Base-by-base conservation (phyloP, 2,329 filamentous ascomycete genomes). In the Colletotrichum graminicola region DNA sequence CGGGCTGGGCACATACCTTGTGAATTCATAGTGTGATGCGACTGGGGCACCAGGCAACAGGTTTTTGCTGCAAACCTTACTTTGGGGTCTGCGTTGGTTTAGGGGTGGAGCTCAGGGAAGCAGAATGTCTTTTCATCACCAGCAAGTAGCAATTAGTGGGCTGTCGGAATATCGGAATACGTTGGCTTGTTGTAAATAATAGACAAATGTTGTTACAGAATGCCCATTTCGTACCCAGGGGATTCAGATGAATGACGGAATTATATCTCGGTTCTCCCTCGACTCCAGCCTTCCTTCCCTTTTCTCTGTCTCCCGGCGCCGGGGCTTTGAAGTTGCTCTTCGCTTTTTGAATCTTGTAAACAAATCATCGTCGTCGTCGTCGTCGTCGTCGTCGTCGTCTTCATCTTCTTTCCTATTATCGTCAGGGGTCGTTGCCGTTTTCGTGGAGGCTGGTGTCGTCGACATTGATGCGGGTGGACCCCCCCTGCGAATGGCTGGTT, bases 401-500 rank as follows among this genome's bases (percentile, higher is more conserved):
- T 34, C 34, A 2, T 57, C 43, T 11, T 51, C 57, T 1, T 62
- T 47, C 1, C 45, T 23, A 3, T 41, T 52, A 2, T 62, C 52
- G 1, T 51, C 36, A 5, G 8, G 14, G 11, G 10, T 10, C 11
- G 47, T 18, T 18, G 26, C 52, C 2, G 51, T 34, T 1, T 41
- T 57, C n/a, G 41, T 81, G 78, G 57, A 71, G 23, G 16, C 12
- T 59, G n/a, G 71, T 62, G 18, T 74, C 62, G 57, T 45, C 32
- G 52, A 5, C 7, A 12, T 59, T 41, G 12, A 45, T 39, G 10
- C 34, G 21, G 36, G 6, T 32, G 54, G 18, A 4, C 26, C 45
- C 23, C 54, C 26, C 7, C n/a, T 34, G 5, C 21, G 18, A 14
- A 54, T 29, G 12, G 62, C 23, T 66, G 49, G 8, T 43, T 29